Percentiles rank a stretch among this genome's conserved stretches.
phyloP scores from a whole-genome alignment of 2,329 filamentous ascomycete genomes.

The Microcyclospora pomicola region DNA sequence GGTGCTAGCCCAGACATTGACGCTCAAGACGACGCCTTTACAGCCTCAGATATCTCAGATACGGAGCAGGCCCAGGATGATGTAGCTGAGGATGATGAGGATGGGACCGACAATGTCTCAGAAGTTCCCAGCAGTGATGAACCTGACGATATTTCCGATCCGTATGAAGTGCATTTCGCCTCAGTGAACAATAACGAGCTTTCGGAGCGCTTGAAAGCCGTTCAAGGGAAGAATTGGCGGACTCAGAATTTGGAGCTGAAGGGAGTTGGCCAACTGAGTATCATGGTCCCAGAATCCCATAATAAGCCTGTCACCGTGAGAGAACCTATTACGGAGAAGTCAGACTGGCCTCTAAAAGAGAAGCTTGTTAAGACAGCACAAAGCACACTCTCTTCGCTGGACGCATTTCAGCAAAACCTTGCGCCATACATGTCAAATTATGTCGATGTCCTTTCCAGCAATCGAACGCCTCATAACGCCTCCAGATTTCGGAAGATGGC shows the following conservation, averaged over 20 bases:
- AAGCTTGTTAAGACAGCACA: constrained; percentile 46
- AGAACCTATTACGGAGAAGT: constrained; percentile 3
- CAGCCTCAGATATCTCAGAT: too few species aligned
- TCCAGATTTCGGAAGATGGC: constrained; percentile 54
- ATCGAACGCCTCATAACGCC: constrained; percentile 55
- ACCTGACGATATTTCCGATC: constrained; percentile 40
- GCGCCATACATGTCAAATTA: constrained; percentile 68
- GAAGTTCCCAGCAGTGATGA: constrained; percentile 10
- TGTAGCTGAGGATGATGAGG: constrained; percentile 28
- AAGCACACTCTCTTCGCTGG: constrained; percentile 44
- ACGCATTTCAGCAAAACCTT: constrained; percentile 49
- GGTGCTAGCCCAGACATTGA: too few species aligned
- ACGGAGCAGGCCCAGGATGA: constrained; percentile 1
- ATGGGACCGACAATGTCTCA: constrained; percentile 25
- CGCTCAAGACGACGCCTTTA: too few species aligned
- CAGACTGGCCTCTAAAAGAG: constrained; percentile 52
- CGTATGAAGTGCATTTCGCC: constrained; percentile 71
- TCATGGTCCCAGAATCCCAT: constrained; percentile 9
- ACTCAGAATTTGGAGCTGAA: constrained; percentile 11
- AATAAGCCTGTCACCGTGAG: constrained; percentile 4
- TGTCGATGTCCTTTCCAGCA: constrained; percentile 63
- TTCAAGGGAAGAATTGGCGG: constrained; percentile 36
- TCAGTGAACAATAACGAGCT: constrained; percentile 50
- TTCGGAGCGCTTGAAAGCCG: constrained; percentile 35
- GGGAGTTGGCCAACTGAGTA: constrained; percentile 6